These are phyloP conservation scores for Fusarium pseudonygamai DNA, from an alignment of 2,329 filamentous ascomycete genomes.

Conservation along the genomic window DNA sequence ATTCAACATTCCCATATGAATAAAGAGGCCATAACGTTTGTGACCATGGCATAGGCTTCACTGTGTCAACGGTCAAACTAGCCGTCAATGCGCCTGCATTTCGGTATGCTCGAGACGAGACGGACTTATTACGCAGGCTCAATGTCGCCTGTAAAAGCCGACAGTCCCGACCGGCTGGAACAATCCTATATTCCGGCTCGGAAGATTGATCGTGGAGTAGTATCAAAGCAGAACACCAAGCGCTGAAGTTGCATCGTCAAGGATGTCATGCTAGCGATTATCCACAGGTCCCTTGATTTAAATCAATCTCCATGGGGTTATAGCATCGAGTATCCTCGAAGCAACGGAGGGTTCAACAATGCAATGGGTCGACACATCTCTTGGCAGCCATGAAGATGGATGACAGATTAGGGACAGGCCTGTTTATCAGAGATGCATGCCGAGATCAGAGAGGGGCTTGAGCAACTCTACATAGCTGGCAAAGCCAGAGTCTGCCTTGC, in stretches of 20 bases:
- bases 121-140: background rate
- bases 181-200: background rate
- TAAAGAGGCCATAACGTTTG: background rate
- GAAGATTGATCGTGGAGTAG: background rate
- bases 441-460: background rate
- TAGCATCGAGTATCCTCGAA: background rate
- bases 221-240: background rate
- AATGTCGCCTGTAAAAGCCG: background rate
- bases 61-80: background rate
- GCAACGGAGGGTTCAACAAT: background rate
- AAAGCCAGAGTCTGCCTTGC: constrained; percentile 19
- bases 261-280: background rate
- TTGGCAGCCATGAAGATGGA: constrained; percentile 4
- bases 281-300: constrained; percentile 13
- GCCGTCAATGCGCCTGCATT: background rate
- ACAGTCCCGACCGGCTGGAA: background rate
- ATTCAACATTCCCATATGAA: background rate
- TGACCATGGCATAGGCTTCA: background rate
- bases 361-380: constrained; percentile 12
- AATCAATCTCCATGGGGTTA: constrained; percentile 6
- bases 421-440: background rate
- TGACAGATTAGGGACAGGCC: background rate
- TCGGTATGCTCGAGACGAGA: background rate
- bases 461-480: no score
- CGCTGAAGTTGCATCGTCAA: background rate